These are phyloP conservation scores for Pseudogymnoascus verrucosus DNA, from an alignment of 2,329 filamentous ascomycete species.

Conservation along the genomic window DNA sequence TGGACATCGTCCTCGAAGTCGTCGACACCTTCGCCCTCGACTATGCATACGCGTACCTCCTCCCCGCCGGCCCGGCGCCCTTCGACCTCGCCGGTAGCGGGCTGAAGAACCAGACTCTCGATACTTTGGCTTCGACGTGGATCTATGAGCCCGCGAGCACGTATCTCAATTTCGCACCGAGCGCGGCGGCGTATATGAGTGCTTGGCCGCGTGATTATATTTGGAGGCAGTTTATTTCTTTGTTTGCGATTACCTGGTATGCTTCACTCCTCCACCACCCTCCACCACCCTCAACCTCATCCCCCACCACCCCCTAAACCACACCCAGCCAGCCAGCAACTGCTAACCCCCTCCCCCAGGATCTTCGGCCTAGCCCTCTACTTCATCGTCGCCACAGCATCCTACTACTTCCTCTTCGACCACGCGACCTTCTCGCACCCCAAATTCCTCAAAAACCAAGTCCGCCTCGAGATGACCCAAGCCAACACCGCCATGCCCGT, in stretches of 20 bases:
- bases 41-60: slow-evolving; percentile 61
- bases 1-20: slow-evolving; percentile 89
- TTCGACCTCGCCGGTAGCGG: slow-evolving; percentile 43
- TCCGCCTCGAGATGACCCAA: slow-evolving; percentile 76
- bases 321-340: background rate
- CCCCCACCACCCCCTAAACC: background rate
- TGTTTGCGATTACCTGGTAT: slow-evolving; percentile 84
- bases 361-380: slow-evolving; percentile 79
- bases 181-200: slow-evolving; percentile 71
- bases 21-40: slow-evolving; percentile 78
- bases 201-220: slow-evolving; percentile 69
- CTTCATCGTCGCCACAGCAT: slow-evolving; percentile 74
- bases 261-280: slow-evolving; percentile 21
- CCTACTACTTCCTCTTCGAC: slow-evolving; percentile 86
- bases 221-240: slow-evolving; percentile 62
- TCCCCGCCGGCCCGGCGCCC: slow-evolving; percentile 52
- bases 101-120: slow-evolving; percentile 44
- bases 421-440: slow-evolving; percentile 83
- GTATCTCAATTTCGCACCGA: slow-evolving; percentile 62
- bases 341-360: slow-evolving; percentile 41
- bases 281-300: background rate
- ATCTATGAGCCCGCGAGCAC: slow-evolving; percentile 65
- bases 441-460: slow-evolving; percentile 91
- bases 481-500: slow-evolving; percentile 67
- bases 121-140: slow-evolving; percentile 53